These are phyloP conservation scores for Groenewaldozyma auringiensis DNA, from an alignment of 1,139 yeast genomes.

Conservation along the genomic window DNA sequence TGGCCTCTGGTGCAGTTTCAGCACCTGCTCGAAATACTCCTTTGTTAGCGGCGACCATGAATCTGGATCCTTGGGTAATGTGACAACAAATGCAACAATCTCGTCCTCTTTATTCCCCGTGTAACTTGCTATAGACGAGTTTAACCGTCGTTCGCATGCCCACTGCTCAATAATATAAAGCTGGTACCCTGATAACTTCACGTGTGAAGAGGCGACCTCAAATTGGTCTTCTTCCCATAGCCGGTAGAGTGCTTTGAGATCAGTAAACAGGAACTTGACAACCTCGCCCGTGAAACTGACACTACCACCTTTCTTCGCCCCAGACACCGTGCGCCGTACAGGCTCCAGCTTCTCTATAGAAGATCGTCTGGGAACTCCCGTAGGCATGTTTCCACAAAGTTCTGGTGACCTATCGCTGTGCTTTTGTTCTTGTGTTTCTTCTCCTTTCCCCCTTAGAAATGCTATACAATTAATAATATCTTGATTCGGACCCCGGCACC, in stretches of 20 bases:
- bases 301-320: background rate
- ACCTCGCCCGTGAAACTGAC: no score
- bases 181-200: constrained; percentile 56
- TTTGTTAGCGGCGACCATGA: constrained; percentile 52
- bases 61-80: constrained; percentile 46
- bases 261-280: constrained; percentile 16
- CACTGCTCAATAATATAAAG: constrained; percentile 90
- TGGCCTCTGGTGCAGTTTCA: constrained; percentile 50
- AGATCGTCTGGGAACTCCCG: background rate
- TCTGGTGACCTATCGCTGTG: no score
- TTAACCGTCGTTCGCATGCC: constrained; percentile 65
- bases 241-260: constrained; percentile 15
- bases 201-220: constrained; percentile 13
- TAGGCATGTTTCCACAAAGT: no score
- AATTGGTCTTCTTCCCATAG: constrained; percentile 16
- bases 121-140: constrained; percentile 66
- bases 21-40: constrained; percentile 57
- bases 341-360: background rate
- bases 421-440: no score
- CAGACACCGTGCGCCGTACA: background rate
- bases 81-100: constrained; percentile 54
- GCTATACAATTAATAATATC: no score
- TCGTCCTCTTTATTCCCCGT: constrained; percentile 71
- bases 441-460: no score
- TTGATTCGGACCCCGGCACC: no score